These are phyloP conservation scores for Tremella fuciformis DNA, from an alignment of 768 basidiomycete genomes.

Conservation along the genomic window DNA sequence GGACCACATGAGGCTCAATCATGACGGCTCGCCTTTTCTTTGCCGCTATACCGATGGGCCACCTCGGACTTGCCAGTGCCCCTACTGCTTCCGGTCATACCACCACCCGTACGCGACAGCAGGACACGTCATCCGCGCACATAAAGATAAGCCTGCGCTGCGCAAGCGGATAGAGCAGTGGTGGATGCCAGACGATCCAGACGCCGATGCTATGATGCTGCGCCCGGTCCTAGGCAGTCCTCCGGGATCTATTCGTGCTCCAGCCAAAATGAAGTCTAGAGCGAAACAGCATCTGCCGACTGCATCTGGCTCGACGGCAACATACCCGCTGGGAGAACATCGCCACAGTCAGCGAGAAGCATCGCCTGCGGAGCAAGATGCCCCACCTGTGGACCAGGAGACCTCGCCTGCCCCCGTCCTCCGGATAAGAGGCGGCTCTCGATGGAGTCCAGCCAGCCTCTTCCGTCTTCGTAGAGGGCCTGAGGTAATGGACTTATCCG, in stretches of 20 bases:
- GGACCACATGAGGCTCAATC: too few species aligned
- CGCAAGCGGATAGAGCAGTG: too few species aligned
- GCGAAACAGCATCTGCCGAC: not conserved
- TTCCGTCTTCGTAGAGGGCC: not conserved
- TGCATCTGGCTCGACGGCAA: not conserved
- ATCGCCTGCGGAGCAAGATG: not conserved
- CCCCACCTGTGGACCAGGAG: too few species aligned
- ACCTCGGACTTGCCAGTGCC: too few species aligned
- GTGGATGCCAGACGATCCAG: not conserved
- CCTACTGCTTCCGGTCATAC: too few species aligned
- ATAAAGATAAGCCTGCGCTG: too few species aligned
- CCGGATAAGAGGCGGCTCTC: not conserved
- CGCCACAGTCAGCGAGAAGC: not conserved
- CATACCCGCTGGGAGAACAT: not conserved
- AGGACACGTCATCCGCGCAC: too few species aligned
- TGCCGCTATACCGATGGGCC: too few species aligned
- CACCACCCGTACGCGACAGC: too few species aligned
- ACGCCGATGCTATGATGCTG: not conserved
- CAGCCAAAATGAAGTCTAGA: not conserved
- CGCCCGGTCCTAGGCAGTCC: not conserved
- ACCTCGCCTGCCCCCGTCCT: not conserved
- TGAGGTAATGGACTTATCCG: too few species aligned
- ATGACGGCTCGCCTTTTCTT: too few species aligned
- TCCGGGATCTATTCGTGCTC: not conserved
- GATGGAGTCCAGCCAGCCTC: not conserved